A percentile compares a stretch with the other conserved stretches of the same genome.
Conservation (phyloP, 768 basidiomycete species). For the Boletales sp. region DNA sequence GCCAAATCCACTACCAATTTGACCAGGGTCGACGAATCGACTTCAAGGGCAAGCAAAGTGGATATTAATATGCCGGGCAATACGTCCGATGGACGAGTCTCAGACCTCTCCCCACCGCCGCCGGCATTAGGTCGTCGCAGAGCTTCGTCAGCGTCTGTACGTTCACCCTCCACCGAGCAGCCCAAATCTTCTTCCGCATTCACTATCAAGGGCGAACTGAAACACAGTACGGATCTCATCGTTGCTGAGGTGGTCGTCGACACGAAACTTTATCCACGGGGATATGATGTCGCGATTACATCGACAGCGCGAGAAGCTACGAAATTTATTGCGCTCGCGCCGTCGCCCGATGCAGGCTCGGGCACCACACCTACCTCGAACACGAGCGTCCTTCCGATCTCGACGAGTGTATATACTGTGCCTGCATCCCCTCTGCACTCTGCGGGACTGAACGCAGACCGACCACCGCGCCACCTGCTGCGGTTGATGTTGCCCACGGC, state of each 20-base stretch:
- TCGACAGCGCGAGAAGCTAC: slow-evolving; percentile 42
- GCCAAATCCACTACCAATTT: slow-evolving; percentile 9
- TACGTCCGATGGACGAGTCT: slow-evolving; percentile 13
- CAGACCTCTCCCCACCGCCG: slow-evolving; percentile 24
- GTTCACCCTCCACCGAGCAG: slow-evolving; percentile 34
- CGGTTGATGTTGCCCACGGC: slow-evolving; percentile 80
- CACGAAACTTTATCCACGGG: slow-evolving; percentile 72
- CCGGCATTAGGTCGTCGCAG: slow-evolving; percentile 14
- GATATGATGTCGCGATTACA: slow-evolving; percentile 55
- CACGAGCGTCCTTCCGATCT: slow-evolving; percentile 44
- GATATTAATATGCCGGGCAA: slow-evolving; percentile 23
- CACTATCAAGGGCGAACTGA: slow-evolving; percentile 58
- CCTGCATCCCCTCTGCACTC: slow-evolving; percentile 82
- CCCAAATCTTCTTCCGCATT: slow-evolving; percentile 48
- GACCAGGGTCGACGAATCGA: slow-evolving; percentile 32
- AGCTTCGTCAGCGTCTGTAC: slow-evolving; percentile 23
- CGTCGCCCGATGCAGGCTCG: slow-evolving; percentile 5
- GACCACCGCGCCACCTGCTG: slow-evolving; percentile 66
- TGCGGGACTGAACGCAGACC: slow-evolving; percentile 53
- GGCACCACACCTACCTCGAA: not conserved
- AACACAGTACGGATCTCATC: slow-evolving; percentile 62
- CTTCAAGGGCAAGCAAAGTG: slow-evolving; percentile 41
- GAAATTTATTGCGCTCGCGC: slow-evolving; percentile 34
- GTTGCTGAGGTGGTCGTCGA: slow-evolving; percentile 80
- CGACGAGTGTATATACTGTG: slow-evolving; percentile 64